Base-by-base conservation (phyloP, 306 rosid genomes). In the Sindora glabra region DNA sequence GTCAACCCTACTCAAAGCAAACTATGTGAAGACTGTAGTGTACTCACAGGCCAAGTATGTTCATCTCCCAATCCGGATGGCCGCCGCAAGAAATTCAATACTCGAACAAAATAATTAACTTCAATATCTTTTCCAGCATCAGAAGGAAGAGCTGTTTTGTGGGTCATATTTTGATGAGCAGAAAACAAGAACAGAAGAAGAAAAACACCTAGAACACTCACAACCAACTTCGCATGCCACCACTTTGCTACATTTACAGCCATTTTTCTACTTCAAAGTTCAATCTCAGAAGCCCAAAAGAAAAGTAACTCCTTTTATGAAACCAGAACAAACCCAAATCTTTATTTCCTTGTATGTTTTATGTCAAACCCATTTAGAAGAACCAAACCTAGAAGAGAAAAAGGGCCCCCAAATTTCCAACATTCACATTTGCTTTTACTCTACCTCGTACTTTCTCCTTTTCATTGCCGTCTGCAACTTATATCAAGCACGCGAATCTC, bases 41-140 rank as follows among this genome's bases (percentile, higher is more conserved):
- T 26, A 66, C 79, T 74, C 70, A 89, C 96, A 79, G 96, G 96
- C 96, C 96, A 89, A 5, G 69, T 79, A 60, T 83, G 96, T 34
- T 71, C 50, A 52, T 84, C 84, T 8, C 75, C 78, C 3, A 73
- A 36, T 5, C 44, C 48, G 6, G 74, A 48, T 3, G 85, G 27
- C 25, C 56, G 72, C 90, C 90, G 74, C 6, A 81, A 45, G 75
- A 84, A 77, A 71, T 77, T 76, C 22, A 65, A 75, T 24, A 72
- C 80, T 62, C 50, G 62, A 48, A 10, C 64, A 14, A 79, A 52
- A 70, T 18, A 9, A 6, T 22, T 45, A 16, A 25, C 33, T 37
- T 48, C 56, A 48, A 57, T 46, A 16, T 52, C 22, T 2, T 0
- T 17, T 17, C 62, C 65, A 0, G 39, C 36, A 12, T 22, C 58